These are phyloP conservation scores for Sarocladium brachiariae DNA, from an alignment of 2,329 filamentous ascomycete species.

Conservation along the genomic window DNA sequence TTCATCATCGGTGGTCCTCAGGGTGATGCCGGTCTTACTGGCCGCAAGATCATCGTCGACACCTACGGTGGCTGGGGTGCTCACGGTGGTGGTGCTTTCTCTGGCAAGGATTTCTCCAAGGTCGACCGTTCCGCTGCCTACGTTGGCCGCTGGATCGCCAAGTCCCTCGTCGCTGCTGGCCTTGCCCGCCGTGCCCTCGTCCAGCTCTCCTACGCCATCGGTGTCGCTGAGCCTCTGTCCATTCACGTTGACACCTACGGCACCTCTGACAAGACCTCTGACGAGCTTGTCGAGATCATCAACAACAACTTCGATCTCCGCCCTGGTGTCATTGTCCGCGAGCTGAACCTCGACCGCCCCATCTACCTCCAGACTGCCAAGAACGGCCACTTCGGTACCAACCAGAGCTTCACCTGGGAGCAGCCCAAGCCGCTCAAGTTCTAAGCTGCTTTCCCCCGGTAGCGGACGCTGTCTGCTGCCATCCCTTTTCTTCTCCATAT, in stretches of 20 bases:
- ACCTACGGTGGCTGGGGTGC: conserved; percentile 99
- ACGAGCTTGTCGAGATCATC: conserved; percentile 94
- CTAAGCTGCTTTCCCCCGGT: conserved; percentile 43
- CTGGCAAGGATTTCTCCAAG: conserved; percentile 99
- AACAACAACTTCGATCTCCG: conserved; percentile 94
- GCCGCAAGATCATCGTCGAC: conserved; percentile 99
- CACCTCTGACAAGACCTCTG: conserved; percentile 80
- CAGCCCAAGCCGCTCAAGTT: conserved; percentile 91
- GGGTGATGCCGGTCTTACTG: conserved; percentile 96
- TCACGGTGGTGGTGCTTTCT: conserved; percentile 99
- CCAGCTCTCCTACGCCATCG: conserved; percentile 98
- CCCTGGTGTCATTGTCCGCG: conserved; percentile 96
- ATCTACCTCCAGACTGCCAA: conserved; percentile 99
- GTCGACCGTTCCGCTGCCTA: conserved; percentile 98
- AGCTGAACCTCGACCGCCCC: conserved; percentile 88
- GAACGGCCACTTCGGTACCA: conserved; percentile 97
- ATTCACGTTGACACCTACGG: conserved; percentile 98
- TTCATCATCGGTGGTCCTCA: conserved; percentile 99
- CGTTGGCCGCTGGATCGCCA: conserved; percentile 96
- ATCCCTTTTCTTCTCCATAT: conserved; percentile 10
- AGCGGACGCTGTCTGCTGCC: conserved; percentile 6
- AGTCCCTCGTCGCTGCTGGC: conserved; percentile 85
- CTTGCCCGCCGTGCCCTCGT: conserved; percentile 90
- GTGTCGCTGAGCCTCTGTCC: conserved; percentile 94
- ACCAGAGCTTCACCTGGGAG: conserved; percentile 98